Conservation (phyloP, 345 rosid genomes). For the Eutrema heterophyllum region DNA sequence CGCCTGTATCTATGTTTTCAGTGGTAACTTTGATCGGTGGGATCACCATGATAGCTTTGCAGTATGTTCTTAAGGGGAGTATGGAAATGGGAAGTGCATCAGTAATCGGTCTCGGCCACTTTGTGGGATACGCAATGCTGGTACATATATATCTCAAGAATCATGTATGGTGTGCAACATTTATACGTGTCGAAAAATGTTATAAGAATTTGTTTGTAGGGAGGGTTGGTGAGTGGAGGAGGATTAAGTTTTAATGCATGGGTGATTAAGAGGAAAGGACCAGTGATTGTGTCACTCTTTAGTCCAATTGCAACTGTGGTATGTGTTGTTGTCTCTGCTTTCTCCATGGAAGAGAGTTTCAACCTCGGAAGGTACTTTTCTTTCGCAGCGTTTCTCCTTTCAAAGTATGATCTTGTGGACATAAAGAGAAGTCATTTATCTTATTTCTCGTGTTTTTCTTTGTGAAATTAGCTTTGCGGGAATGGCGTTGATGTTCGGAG, state of each 20-base stretch:
- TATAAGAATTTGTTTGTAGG: slow-evolving; percentile 31
- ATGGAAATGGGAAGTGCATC: slow-evolving; percentile 46
- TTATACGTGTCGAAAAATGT: not conserved
- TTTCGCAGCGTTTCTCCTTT: not conserved
- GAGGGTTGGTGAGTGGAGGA: slow-evolving; percentile 59
- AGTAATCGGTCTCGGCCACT: slow-evolving; percentile 30
- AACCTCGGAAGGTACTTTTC: slow-evolving; percentile 58
- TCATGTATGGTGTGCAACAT: not conserved
- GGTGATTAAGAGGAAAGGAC: slow-evolving; percentile 87
- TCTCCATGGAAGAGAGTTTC: slow-evolving; percentile 58
- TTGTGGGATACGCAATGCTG: slow-evolving; percentile 51
- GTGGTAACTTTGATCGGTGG: slow-evolving; percentile 66
- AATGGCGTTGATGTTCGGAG: slow-evolving; percentile 76
- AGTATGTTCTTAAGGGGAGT: slow-evolving; percentile 41
- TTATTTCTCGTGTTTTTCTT: not conserved
- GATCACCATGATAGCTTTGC: slow-evolving; percentile 41
- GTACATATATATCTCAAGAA: slow-evolving; percentile 31
- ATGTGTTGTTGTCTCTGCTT: slow-evolving; percentile 55
- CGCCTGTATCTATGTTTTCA: slow-evolving; percentile 70
- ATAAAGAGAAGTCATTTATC: not conserved
- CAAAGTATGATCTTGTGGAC: not conserved
- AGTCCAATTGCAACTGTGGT: slow-evolving; percentile 70
- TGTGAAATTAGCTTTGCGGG: slow-evolving; percentile 53
- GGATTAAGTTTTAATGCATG: slow-evolving; percentile 78
- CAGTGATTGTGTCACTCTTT: slow-evolving; percentile 79